A percentile compares a stretch with the other conserved stretches of the same genome.
Conservation (phyloP, 129 eudicot genomes). For the Ambrosia artemisiifolia region DNA sequence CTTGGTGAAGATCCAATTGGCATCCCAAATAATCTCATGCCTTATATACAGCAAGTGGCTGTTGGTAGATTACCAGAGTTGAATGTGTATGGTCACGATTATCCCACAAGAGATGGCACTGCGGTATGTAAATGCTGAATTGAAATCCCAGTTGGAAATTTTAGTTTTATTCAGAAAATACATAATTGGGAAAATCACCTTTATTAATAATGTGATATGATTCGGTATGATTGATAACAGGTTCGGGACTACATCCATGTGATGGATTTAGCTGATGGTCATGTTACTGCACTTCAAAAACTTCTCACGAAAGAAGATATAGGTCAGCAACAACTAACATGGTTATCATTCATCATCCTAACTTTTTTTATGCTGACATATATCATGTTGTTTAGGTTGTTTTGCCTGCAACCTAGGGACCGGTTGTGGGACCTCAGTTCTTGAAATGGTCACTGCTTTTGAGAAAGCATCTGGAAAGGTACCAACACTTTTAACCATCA, state of each 20-base stretch:
- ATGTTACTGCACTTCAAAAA: slow-evolving; percentile 83
- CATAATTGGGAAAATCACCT: background rate
- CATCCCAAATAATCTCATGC: slow-evolving; percentile 96
- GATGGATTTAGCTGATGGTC: slow-evolving; percentile 99
- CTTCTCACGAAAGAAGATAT: slow-evolving; percentile 54
- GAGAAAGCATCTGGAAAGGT: slow-evolving; percentile 96
- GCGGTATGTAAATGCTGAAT: slow-evolving; percentile 46
- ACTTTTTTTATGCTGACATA: slow-evolving; percentile 11
- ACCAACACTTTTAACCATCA: background rate
- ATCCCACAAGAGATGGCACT: slow-evolving; percentile 87
- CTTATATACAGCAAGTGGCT: slow-evolving; percentile 93
- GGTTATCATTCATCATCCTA: background rate
- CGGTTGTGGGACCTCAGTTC: slow-evolving; percentile 84
- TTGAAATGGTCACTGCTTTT: slow-evolving; percentile 93
- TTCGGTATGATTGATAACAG: slow-evolving; percentile 27
- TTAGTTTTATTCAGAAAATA: background rate
- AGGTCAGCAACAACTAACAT: slow-evolving; percentile 45
- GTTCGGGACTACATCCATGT: slow-evolving; percentile 95
- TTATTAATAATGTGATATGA: background rate
- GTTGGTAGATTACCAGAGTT: slow-evolving; percentile 92
- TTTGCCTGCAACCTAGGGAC: slow-evolving; percentile 89
- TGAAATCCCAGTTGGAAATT: background rate
- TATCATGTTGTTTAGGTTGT: slow-evolving; percentile 55
- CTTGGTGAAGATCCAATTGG: slow-evolving; percentile 99
- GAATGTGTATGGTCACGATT: slow-evolving; percentile 93